phyloP scores from a whole-genome alignment of 2,329 filamentous ascomycete genomes.

The Botrytis squamosa region DNA sequence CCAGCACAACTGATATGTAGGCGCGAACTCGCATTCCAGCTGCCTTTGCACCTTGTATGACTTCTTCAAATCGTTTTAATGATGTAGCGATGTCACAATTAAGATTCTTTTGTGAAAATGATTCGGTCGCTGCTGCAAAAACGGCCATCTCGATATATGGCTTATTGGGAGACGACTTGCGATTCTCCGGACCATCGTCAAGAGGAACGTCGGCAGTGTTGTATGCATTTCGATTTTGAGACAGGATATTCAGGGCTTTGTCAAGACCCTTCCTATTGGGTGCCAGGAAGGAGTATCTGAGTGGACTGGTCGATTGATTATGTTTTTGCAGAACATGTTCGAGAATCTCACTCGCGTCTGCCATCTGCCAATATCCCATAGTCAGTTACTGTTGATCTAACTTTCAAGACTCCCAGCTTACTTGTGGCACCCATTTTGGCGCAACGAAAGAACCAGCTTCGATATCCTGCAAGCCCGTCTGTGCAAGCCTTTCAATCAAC shows the following conservation, averaged over 20 bases:
- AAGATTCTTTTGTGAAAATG: conserved; percentile 77
- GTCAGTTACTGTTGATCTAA: conserved; percentile 2
- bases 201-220: conserved; percentile 47
- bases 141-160: conserved; percentile 70
- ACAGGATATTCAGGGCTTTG: conserved; percentile 57
- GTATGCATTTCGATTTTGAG: conserved; percentile 52
- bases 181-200: not conserved
- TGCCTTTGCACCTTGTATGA: conserved; percentile 67
- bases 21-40: conserved; percentile 68
- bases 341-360: conserved; percentile 73
- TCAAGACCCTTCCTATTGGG: conserved; percentile 74
- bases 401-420: conserved; percentile 39
- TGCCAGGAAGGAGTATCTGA: conserved; percentile 78
- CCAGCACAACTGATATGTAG: conserved; percentile 77
- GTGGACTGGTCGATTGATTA: conserved; percentile 52
- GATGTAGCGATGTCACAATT: conserved; percentile 78
- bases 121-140: conserved; percentile 79
- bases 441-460: conserved; percentile 82
- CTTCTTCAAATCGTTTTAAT: conserved; percentile 65
- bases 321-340: conserved; percentile 62
- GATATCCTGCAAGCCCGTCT: conserved; percentile 69
- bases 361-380: conserved; percentile 58
- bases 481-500: conserved; percentile 66
- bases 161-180: conserved; percentile 26
- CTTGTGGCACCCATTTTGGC: conserved; percentile 82